Conservation (phyloP, 2,329 filamentous ascomycete genomes). For the Lachnellula willkommii region DNA sequence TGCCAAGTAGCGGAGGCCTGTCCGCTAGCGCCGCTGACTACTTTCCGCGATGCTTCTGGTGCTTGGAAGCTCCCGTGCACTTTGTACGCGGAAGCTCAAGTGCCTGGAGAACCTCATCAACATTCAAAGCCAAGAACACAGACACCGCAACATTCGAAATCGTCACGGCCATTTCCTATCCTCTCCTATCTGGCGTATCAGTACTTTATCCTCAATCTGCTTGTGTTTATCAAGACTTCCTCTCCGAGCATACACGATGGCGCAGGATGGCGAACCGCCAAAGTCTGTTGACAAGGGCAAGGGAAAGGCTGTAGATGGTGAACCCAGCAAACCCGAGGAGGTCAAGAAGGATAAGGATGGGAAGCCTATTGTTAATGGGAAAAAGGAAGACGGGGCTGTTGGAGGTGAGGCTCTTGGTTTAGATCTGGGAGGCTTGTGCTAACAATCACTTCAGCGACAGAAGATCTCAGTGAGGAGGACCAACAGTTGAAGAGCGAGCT, state of each 20-base stretch:
- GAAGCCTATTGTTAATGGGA: constrained; percentile 64
- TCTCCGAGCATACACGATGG: constrained; percentile 57
- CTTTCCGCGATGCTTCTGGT: no score
- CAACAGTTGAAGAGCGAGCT: constrained; percentile 97
- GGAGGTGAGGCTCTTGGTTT: constrained; percentile 33
- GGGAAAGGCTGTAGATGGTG: constrained; percentile 72
- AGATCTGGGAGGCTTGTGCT: constrained; percentile 24
- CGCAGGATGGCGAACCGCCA: constrained; percentile 84
- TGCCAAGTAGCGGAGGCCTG: neutral
- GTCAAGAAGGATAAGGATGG: constrained; percentile 62
- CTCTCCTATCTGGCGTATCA: neutral
- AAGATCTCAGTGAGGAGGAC: constrained; percentile 96
- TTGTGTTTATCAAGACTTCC: constrained; percentile 5
- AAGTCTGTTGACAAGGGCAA: constrained; percentile 91
- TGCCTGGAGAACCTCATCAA: constrained; percentile 24
- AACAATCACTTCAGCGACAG: constrained; percentile 44
- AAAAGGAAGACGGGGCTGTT: constrained; percentile 60
- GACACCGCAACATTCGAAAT: constrained; percentile 26
- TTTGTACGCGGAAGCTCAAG: constrained; percentile 30
- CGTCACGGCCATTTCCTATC: constrained; percentile 2
- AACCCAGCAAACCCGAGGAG: constrained; percentile 56
- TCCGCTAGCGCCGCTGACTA: neutral
- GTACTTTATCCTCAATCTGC: neutral
- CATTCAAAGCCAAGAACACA: constrained; percentile 19
- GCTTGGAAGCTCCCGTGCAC: neutral